These are phyloP conservation scores for Phaeosphaeriaceae sp. DNA, from an alignment of 2,329 filamentous ascomycete species.

Conservation along the genomic window DNA sequence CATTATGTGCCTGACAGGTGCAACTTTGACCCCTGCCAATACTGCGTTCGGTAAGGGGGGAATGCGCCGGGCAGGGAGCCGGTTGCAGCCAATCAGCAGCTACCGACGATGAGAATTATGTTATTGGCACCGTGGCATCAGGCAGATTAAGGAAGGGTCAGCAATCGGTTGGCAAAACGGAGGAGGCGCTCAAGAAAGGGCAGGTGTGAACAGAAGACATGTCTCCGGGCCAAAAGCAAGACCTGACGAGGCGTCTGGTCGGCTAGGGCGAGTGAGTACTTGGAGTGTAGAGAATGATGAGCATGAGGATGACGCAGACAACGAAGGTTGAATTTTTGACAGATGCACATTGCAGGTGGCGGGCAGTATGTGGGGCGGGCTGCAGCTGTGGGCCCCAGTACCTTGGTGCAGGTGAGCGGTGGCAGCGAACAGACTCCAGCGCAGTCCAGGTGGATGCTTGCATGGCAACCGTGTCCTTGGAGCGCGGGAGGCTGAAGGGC, in stretches of 20 bases:
- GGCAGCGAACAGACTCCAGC: slow-evolving; percentile 28
- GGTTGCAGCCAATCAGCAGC: slow-evolving; percentile 30
- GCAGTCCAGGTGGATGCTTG: slow-evolving; percentile 27
- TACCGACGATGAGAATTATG: slow-evolving; percentile 31
- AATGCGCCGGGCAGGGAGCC: not conserved
- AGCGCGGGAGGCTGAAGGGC: slow-evolving; percentile 11
- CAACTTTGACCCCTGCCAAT: slow-evolving; percentile 24
- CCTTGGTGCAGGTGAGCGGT: slow-evolving; percentile 33
- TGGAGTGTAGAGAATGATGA: not conserved
- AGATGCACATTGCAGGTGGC: slow-evolving; percentile 13
- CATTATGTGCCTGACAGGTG: slow-evolving; percentile 29
- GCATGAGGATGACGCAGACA: slow-evolving; percentile 13
- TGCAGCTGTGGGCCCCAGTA: slow-evolving; percentile 26
- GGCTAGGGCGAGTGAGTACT: not conserved
- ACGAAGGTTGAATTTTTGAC: slow-evolving; percentile 27
- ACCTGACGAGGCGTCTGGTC: slow-evolving; percentile 7
- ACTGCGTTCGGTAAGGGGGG: slow-evolving; percentile 21
- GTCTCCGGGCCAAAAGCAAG: slow-evolving; percentile 28
- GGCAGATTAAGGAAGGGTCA: slow-evolving; percentile 26
- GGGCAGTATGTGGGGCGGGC: slow-evolving; percentile 37
- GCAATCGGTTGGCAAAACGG: slow-evolving; percentile 24
- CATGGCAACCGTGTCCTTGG: slow-evolving; percentile 37
- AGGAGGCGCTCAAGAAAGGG: slow-evolving; percentile 21
- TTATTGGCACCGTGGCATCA: slow-evolving; percentile 36
- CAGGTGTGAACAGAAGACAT: slow-evolving; percentile 18